These are phyloP conservation scores for Tolypocladium endophyticum DNA, from an alignment of 2,329 filamentous ascomycete genomes.

Conservation along the genomic window DNA sequence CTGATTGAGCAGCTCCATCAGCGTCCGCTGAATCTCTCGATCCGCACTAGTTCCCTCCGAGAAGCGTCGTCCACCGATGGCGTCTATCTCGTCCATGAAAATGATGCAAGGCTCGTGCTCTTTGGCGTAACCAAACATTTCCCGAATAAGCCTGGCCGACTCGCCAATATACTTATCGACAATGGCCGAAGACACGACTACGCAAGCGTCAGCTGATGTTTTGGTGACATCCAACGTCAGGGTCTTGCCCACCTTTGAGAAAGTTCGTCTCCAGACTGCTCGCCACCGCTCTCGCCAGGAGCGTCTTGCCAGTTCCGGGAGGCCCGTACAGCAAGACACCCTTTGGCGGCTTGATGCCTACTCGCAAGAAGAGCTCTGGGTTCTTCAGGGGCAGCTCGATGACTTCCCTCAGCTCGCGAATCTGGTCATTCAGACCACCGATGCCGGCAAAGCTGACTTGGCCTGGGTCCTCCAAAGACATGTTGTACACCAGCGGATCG, in stretches of 20 bases:
- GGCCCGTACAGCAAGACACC: conserved; percentile 93
- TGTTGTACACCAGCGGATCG: conserved; percentile 98
- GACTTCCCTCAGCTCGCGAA: conserved; percentile 91
- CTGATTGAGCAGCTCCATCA: conserved; percentile 98
- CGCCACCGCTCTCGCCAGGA: conserved; percentile 87
- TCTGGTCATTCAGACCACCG: conserved; percentile 95
- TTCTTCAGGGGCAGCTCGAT: conserved; percentile 98
- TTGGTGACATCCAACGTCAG: neutral
- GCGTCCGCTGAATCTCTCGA: conserved; percentile 92
- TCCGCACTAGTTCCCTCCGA: conserved; percentile 96
- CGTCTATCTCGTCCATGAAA: conserved; percentile 99
- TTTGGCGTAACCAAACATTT: conserved; percentile 99
- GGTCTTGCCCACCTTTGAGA: conserved; percentile 61
- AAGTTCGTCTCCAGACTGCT: conserved; percentile 98
- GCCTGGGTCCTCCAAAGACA: conserved; percentile 96
- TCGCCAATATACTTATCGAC: conserved; percentile 99
- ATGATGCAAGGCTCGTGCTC: conserved; percentile 99
- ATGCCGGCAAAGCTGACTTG: conserved; percentile 98
- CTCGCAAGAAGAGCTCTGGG: conserved; percentile 90
- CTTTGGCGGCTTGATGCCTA: conserved; percentile 98
- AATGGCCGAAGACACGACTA: conserved; percentile 96
- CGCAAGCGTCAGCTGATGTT: conserved; percentile 8
- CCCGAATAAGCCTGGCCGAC: conserved; percentile 89
- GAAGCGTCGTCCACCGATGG: conserved; percentile 92
- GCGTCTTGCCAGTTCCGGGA: conserved; percentile 92